These are phyloP conservation scores for Fereydounia khargensis DNA, from an alignment of 1,284 basidiomycete species.

Conservation along the genomic window DNA sequence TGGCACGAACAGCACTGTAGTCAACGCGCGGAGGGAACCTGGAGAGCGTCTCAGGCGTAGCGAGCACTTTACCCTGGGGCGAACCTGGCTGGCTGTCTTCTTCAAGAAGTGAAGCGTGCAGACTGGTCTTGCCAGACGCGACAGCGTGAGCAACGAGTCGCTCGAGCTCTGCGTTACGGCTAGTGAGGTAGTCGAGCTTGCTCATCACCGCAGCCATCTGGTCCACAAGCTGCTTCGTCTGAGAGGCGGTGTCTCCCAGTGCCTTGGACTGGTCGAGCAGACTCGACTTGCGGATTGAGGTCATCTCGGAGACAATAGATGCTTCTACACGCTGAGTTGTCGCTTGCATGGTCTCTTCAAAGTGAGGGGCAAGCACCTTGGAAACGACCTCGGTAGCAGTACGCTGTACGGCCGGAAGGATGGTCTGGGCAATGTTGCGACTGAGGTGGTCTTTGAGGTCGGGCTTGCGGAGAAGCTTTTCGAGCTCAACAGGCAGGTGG, in stretches of 20 bases:
- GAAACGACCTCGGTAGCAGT: conserved; percentile 34
- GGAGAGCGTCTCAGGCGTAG: no score
- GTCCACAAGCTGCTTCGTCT: conserved; percentile 3
- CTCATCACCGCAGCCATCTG: conserved; percentile 6
- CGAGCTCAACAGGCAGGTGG: conserved; percentile 20
- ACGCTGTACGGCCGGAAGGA: conserved; percentile 32
- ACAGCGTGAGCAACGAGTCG: no score
- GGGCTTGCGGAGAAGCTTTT: conserved; percentile 19
- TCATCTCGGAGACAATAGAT: conserved; percentile 25
- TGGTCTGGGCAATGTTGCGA: conserved; percentile 19
- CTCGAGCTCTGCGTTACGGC: not conserved
- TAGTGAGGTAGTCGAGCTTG: not conserved
- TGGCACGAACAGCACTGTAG: conserved; percentile 3
- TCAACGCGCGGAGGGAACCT: no score
- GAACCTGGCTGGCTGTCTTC: no score
- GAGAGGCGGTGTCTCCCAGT: conserved; percentile 10
- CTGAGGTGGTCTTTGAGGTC: conserved; percentile 25
- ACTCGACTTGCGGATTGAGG: conserved; percentile 25
- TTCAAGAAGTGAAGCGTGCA: no score
- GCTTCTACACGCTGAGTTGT: conserved; percentile 11
- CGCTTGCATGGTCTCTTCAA: conserved; percentile 27
- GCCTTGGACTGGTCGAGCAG: conserved; percentile 20
- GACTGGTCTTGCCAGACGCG: no score
- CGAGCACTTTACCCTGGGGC: no score
- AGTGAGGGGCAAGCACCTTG: conserved; percentile 33